phyloP scores from a whole-genome alignment of 1,284 basidiomycete species.

The Cutaneotrichosporon mucoides region DNA sequence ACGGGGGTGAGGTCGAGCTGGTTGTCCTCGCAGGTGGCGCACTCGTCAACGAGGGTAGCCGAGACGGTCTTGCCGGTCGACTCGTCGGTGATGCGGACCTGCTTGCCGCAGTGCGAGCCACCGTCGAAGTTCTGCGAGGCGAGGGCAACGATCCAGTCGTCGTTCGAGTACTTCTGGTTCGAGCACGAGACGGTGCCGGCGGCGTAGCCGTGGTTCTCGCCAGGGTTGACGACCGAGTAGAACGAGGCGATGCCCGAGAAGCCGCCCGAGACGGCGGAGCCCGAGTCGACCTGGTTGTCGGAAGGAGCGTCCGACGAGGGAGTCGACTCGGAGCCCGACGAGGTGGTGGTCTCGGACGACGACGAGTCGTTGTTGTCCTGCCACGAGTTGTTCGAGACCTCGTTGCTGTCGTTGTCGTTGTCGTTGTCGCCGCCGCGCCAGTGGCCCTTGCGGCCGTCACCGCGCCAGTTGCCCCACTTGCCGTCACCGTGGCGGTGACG shows the following conservation, averaged over 20 bases:
- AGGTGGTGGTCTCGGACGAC: neutral
- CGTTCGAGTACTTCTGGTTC: constrained; percentile 1
- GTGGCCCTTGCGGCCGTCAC: no score
- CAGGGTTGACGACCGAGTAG: constrained; percentile 4
- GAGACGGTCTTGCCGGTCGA: neutral
- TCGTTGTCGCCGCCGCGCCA: neutral
- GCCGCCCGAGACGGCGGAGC: neutral
- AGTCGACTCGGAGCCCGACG: no score
- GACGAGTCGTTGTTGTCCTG: neutral
- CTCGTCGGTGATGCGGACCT: constrained; percentile 5
- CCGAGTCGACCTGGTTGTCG: neutral
- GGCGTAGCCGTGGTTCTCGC: constrained; percentile 4
- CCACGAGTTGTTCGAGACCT: neutral
- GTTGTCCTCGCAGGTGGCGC: neutral
- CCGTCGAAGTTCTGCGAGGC: neutral
- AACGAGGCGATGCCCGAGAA: neutral
- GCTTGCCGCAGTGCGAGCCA: constrained; percentile 1
- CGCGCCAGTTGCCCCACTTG: no score
- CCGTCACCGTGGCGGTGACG: neutral
- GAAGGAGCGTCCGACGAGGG: neutral
- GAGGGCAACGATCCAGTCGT: constrained; percentile 1
- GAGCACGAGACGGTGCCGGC: constrained; percentile 7
- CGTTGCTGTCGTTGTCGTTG: neutral
- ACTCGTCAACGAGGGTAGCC: constrained; percentile 4
- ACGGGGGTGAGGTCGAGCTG: constrained; percentile 7